Evolutionary conservation across 2,329 filamentous ascomycete species (phyloP), one percentile per base, ranked within the genome.

Genomic region (Leptographium wingfieldii): DNA sequence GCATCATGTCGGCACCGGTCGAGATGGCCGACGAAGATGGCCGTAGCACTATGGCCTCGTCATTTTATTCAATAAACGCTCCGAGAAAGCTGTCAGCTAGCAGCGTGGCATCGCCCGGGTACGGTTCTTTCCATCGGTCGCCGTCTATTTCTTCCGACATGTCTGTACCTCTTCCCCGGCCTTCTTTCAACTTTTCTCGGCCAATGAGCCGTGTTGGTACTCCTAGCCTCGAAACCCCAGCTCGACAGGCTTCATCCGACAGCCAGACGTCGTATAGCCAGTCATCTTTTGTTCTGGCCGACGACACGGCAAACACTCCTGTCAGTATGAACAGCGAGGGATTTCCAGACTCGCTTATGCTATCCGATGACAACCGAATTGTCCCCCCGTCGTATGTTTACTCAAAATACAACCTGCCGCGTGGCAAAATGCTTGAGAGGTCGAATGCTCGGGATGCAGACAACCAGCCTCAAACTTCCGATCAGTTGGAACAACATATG

Each of bases 101-200:
- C 19, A 86, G 86, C 65, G 74, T 77, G 19, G 73, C 78, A 33
- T 76, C 87, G 29, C 85, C 86, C 2, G 80, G 77, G 57, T 72
- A 80, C 61, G 78, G 81, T 19, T 77, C 83, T 33, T 81, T 86
- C 66, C 82, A 84, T 61, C 82, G 91, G 67, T 95, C 92, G 1
- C 90, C 91, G 2, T 97, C 94, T 0, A 80, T 90, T 46, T 85
- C 85, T 63, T 97, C 92, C 1, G 90, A 96, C 63, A 82, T 83
- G 57, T 95, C 91, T 2, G 79, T 80, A 53, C 80, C 71, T 11
- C 68, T 91, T 43, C 83, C 86, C 14, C 82, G 86, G 19, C 88
- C 90, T 0, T 84, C 88, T 0, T 92, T 95, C 73, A 97, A 99
- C 73, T 97, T 97, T 71, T 97, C 94, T 0, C 82, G 94, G 52